Base-by-base conservation (phyloP, 306 rosid species). In the Vigna unguiculata region DNA sequence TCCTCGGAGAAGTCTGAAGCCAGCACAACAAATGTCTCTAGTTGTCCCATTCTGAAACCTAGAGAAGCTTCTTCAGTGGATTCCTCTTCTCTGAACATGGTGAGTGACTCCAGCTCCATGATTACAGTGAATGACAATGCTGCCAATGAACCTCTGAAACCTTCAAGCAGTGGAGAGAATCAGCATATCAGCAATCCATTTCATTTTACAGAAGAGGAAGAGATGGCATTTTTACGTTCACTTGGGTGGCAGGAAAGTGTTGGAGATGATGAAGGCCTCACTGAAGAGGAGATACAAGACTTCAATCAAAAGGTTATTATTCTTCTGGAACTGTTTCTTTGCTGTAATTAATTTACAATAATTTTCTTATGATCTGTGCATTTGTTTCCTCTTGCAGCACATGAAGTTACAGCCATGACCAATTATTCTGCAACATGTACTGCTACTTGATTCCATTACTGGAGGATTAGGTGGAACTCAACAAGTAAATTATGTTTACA, bases 221-320 rank as follows among this genome's bases (percentile, higher is more conserved):
- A 84, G 45, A 65, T 78, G 59, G 85, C 70, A 11, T 80, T 84
- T 51, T 66, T 84, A 58, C 80, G 78, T 58, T 84, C 87, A 32
- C 83, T 80, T 76, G 87, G 87, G 66, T 80, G 85, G 87, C 75
- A 80, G 36, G 85, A 80, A 77, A 53, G 61, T 68, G 24, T 14
- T 0, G 77, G 72, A 41, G 84, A 84, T 54, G 80, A 80, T 49
- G 82, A 80, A 72, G 73, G 83, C 46, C 85, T 84, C 55, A 84
- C 85, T 10, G 74, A 80, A 41, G 83, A 80, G 70, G 85, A 84
- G 74, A 80, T 84, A 53, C 64, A 24, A 15, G 82, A 74, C 55
- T 84, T 76, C 76, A 59, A 22, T 64, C 69, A 72, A 30, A 78
- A 80, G 85, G 87, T 84, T 21, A 51, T 12, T 17, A 57, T 57